phyloP scores from a whole-genome alignment of 1,139 yeast species.

The Diutina neorugosa region DNA sequence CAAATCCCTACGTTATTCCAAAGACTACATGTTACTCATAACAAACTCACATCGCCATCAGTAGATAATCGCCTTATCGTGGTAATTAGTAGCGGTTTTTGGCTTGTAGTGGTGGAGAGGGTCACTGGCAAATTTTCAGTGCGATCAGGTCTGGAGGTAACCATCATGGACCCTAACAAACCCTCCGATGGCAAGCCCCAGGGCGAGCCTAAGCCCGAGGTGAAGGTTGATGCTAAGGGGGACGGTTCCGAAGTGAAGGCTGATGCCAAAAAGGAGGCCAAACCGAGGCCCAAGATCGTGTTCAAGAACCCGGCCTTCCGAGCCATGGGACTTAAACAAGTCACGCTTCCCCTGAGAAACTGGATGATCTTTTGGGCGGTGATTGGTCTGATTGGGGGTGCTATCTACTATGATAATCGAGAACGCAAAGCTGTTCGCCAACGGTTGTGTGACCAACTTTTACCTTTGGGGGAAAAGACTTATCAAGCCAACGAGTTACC shows the following conservation, averaged over 20 bases:
- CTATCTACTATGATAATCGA: conserved; percentile 65
- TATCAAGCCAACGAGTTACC: conserved; percentile 38
- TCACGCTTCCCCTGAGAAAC: conserved; percentile 78
- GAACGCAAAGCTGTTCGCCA: conserved; percentile 57
- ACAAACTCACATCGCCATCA: background rate
- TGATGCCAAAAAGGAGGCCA: background rate
- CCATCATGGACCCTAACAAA: background rate
- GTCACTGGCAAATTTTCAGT: background rate
- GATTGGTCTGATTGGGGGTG: conserved; percentile 54
- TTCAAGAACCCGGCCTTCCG: conserved; percentile 78
- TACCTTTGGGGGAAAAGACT: conserved; percentile 28
- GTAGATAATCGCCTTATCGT: background rate
- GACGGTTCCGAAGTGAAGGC: background rate
- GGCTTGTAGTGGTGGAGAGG: background rate
- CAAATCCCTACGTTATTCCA: too few species aligned
- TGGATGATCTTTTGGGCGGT: conserved; percentile 88
- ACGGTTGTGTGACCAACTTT: conserved; percentile 54
- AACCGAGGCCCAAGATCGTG: conserved; percentile 24
- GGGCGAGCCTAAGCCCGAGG: background rate
- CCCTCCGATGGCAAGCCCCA: background rate
- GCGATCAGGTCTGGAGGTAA: background rate
- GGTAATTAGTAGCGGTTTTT: background rate
- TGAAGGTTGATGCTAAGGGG: background rate
- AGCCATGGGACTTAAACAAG: conserved; percentile 74
- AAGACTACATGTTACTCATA: background rate